These are phyloP conservation scores for Phytophthora fragariae DNA, from an alignment of 352 stramenopile species.

Conservation along the genomic window DNA sequence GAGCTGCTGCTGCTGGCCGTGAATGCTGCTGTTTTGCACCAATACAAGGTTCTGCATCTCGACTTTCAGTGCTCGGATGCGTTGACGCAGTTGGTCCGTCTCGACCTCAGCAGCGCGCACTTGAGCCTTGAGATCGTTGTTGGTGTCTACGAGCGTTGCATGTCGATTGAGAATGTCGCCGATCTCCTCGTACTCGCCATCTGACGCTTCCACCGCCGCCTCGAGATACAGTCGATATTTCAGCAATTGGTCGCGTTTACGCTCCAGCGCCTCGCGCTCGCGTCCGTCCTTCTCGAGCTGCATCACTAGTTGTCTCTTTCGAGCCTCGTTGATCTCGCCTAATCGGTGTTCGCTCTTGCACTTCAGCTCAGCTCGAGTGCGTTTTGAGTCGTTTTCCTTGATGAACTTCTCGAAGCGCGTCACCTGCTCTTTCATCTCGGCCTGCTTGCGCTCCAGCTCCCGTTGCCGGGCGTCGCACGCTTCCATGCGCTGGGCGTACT, in stretches of 20 bases:
- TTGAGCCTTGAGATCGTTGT: slow-evolving; percentile 87
- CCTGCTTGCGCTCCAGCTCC: slow-evolving; percentile 89
- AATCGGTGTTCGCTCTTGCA: slow-evolving; percentile 85
- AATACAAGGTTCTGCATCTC: slow-evolving; percentile 88
- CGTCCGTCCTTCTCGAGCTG: slow-evolving; percentile 79
- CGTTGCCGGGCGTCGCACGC: slow-evolving; percentile 81
- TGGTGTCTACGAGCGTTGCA: slow-evolving; percentile 87
- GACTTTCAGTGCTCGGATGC: slow-evolving; percentile 78
- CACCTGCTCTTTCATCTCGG: slow-evolving; percentile 93
- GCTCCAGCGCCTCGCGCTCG: slow-evolving; percentile 74
- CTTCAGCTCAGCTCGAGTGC: slow-evolving; percentile 88
- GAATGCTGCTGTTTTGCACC: slow-evolving; percentile 88
- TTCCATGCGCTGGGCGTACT: slow-evolving; percentile 91
- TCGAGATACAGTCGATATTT: slow-evolving; percentile 90
- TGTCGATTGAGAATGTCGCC: slow-evolving; percentile 87
- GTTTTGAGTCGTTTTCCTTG: slow-evolving; percentile 94
- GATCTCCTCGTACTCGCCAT: slow-evolving; percentile 88
- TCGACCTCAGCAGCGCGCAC: slow-evolving; percentile 72
- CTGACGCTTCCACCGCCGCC: slow-evolving; percentile 79
- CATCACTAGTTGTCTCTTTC: slow-evolving; percentile 75
- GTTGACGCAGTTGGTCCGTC: slow-evolving; percentile 80
- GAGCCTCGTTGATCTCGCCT: slow-evolving; percentile 78
- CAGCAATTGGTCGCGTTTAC: slow-evolving; percentile 81
- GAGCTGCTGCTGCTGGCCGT: slow-evolving; percentile 83
- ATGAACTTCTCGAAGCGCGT: slow-evolving; percentile 94